Percentiles rank a stretch among this genome's conserved stretches.
Conservation (phyloP, 1,284 basidiomycete genomes). For the Ceratobasidium theobromae region DNA sequence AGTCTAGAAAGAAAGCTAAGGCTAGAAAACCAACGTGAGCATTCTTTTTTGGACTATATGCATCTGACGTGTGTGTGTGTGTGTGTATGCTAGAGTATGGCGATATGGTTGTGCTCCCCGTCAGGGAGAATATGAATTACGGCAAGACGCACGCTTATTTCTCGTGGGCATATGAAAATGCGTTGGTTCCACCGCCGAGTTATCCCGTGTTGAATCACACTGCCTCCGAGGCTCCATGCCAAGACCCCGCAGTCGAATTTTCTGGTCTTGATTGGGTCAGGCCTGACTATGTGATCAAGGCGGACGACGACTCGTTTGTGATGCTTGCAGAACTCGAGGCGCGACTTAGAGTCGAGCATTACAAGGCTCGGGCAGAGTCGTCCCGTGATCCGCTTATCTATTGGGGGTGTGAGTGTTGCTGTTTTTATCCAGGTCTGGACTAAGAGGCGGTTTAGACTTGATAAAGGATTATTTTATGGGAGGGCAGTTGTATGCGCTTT, state of each 20-base stretch:
- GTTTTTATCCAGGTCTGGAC: background rate
- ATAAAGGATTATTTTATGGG: constrained; percentile 95
- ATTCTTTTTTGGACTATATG: constrained; percentile 40
- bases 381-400: constrained; percentile 70
- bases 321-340: constrained; percentile 54
- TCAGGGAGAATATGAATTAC: constrained; percentile 86
- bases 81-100: constrained; percentile 66
- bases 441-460: constrained; percentile 50
- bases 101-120: constrained; percentile 83
- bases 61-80: background rate
- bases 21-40: constrained; percentile 86
- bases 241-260: constrained; percentile 40
- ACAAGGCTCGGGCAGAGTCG: background rate
- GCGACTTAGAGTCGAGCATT: constrained; percentile 3
- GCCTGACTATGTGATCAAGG: constrained; percentile 87
- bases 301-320: constrained; percentile 90
- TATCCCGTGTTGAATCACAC: background rate
- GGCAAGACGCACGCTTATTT: constrained; percentile 88
- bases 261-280: constrained; percentile 59
- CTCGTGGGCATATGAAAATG: constrained; percentile 85
- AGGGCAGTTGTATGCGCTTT: constrained; percentile 90
- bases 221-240: constrained; percentile 26
- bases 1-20: constrained; percentile 76
- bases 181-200: constrained; percentile 78
- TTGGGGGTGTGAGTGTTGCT: constrained; percentile 64